phyloP scores from a whole-genome alignment of 2,329 filamentous ascomycete genomes.

The Geoglossum cookeanum region DNA sequence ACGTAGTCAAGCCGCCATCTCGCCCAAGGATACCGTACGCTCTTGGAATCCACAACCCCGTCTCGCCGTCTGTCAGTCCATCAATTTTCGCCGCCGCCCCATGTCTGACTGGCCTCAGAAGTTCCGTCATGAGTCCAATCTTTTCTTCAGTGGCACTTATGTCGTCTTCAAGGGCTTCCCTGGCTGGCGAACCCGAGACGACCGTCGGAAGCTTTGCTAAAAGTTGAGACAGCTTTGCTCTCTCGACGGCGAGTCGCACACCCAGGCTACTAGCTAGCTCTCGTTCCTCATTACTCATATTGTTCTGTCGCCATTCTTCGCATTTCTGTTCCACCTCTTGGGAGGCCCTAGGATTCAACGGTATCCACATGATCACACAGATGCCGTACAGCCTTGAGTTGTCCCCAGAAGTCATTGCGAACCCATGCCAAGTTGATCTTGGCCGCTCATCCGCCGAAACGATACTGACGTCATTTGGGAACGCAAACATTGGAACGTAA shows the following conservation, averaged over 20 bases:
- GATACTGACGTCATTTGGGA: conserved; percentile 93
- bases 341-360: conserved; percentile 61
- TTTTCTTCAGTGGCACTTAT: conserved; percentile 95
- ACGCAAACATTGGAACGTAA: conserved; percentile 98
- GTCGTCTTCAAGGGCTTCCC: conserved; percentile 77
- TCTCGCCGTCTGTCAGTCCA: conserved; percentile 84
- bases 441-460: conserved; percentile 89
- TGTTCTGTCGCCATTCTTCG: conserved; percentile 37
- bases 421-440: conserved; percentile 95
- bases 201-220: conserved; percentile 66
- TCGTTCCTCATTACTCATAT: conserved; percentile 79
- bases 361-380: conserved; percentile 81
- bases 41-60: conserved; percentile 84
- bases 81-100: conserved; percentile 95
- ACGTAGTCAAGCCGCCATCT: conserved; percentile 63
- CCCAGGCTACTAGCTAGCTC: conserved; percentile 85
- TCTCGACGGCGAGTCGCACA: conserved; percentile 67
- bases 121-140: conserved; percentile 89
- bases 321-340: conserved; percentile 56
- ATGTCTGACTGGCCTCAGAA: conserved; percentile 78
- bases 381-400: conserved; percentile 85
- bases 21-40: conserved; percentile 84
- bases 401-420: conserved; percentile 90
- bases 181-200: conserved; percentile 58
- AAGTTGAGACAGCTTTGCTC: conserved; percentile 75